A percentile compares a stretch with the other conserved stretches of the same genome.
Conservation (phyloP, 2,329 filamentous ascomycete genomes). For the Dissoconium aciculare region DNA sequence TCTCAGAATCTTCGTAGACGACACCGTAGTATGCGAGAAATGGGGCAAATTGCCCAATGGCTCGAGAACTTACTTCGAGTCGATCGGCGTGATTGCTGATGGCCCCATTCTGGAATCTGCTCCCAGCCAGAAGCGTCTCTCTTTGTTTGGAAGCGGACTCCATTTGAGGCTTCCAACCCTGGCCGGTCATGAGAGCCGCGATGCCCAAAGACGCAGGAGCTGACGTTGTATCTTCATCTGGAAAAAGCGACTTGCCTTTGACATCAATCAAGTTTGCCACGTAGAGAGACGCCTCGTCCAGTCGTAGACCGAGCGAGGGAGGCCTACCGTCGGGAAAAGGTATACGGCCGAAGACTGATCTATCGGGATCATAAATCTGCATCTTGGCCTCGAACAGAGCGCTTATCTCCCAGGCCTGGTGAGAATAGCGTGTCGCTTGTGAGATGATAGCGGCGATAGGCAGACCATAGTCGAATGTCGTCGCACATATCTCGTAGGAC, state of each 20-base stretch:
- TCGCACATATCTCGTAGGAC: constrained; percentile 12
- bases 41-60: constrained; percentile 37
- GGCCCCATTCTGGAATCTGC: constrained; percentile 32
- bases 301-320: constrained; percentile 13
- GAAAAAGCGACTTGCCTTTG: constrained; percentile 21
- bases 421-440: constrained; percentile 21
- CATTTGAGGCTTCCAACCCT: constrained; percentile 22
- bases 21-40: constrained; percentile 35
- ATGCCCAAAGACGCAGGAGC: constrained; percentile 35
- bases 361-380: constrained; percentile 25
- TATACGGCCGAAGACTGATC: constrained; percentile 25
- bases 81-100: constrained; percentile 33
- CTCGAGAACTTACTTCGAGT: constrained; percentile 36
- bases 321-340: constrained; percentile 24
- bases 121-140: constrained; percentile 28
- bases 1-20: constrained; percentile 21
- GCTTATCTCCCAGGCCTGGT: constrained; percentile 30
- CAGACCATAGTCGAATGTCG: constrained; percentile 18
- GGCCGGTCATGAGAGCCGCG: constrained; percentile 30
- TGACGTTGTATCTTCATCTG: constrained; percentile 19
- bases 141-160: constrained; percentile 29
- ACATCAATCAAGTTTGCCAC: constrained; percentile 13
- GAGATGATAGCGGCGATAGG: constrained; percentile 14
- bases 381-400: constrained; percentile 29
- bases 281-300: constrained; percentile 24